Conservation (phyloP, 148 eudicot genomes). For the Fagopyrum homotropicum region DNA sequence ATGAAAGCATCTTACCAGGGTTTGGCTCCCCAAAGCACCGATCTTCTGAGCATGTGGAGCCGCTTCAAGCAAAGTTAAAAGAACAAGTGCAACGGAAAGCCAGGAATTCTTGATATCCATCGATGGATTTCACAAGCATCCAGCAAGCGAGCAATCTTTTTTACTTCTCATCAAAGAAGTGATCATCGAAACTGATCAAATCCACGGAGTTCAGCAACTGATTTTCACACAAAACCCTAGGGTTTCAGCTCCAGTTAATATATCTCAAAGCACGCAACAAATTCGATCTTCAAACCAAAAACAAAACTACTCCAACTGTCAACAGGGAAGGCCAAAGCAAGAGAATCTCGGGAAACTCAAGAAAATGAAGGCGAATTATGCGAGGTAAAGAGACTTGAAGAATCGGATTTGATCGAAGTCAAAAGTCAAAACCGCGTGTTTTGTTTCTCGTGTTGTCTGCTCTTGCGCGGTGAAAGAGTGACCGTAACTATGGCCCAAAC, state of each 20-base stretch:
- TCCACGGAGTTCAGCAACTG: constrained; percentile 13
- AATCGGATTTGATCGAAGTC: constrained; percentile 6
- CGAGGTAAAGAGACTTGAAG: not conserved
- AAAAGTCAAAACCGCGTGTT: constrained; percentile 8
- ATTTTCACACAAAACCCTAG: constrained; percentile 16
- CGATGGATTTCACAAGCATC: constrained; percentile 35
- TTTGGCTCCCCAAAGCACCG: constrained; percentile 26
- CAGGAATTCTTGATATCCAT: constrained; percentile 39
- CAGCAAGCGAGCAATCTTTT: constrained; percentile 24
- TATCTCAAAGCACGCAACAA: not conserved
- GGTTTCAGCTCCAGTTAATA: constrained; percentile 4
- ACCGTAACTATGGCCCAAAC: not conserved
- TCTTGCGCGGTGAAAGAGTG: not conserved
- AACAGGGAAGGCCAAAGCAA: not conserved
- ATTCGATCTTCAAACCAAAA: not conserved
- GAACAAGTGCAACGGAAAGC: constrained; percentile 30
- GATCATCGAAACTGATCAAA: constrained; percentile 15
- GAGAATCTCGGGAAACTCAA: not conserved
- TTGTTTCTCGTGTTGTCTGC: not conserved
- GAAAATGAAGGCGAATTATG: not conserved
- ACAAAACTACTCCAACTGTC: not conserved
- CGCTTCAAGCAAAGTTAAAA: constrained; percentile 32
- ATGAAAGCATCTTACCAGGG: not conserved
- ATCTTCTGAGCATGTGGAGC: not conserved
- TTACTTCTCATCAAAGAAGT: constrained; percentile 37